Evolutionary conservation across 2,329 filamentous ascomycete species (phyloP).

Genomic region (Thermomyces lanuginosus): DNA sequence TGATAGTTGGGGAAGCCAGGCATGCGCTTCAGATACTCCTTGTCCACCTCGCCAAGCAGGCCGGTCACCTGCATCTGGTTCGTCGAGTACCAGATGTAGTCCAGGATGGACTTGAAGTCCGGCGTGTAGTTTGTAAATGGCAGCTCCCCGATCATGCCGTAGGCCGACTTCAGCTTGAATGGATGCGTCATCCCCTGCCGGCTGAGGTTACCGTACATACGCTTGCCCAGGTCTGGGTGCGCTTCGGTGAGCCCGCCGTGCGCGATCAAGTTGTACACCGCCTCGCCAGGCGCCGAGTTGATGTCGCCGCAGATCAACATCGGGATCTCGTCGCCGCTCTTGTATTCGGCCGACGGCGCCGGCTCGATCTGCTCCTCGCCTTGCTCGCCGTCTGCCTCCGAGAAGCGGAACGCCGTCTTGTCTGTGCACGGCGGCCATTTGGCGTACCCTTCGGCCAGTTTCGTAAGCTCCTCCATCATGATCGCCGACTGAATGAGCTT

Average conservation of each 20-base stretch:
- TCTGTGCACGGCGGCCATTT: constrained; percentile 66
- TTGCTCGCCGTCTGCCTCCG: constrained; percentile 31
- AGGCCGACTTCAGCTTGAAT: constrained; percentile 83
- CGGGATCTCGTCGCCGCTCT: constrained; percentile 72
- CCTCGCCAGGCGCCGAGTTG: constrained; percentile 76
- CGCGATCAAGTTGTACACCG: constrained; percentile 78
- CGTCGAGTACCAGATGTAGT: constrained; percentile 96
- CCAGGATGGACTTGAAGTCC: constrained; percentile 78
- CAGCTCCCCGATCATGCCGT: constrained; percentile 68
- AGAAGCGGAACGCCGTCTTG: constrained; percentile 43
- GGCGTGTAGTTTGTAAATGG: constrained; percentile 95
- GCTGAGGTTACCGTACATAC: constrained; percentile 87
- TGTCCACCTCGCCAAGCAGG: constrained; percentile 71
- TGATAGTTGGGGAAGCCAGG: constrained; percentile 89
- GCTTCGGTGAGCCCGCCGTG: constrained; percentile 61
- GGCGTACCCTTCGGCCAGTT: constrained; percentile 70
- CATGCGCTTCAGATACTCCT: constrained; percentile 67
- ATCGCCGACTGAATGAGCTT: constrained; percentile 95
- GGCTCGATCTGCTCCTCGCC: constrained; percentile 39
- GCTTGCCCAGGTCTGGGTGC: constrained; percentile 62
- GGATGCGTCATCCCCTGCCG: constrained; percentile 84
- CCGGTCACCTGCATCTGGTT: constrained; percentile 73
- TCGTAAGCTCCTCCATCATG: constrained; percentile 78
- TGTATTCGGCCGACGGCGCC: constrained; percentile 72
- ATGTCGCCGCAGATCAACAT: constrained; percentile 88